Evolutionary conservation across 371 early-diverging fungal genomes (phyloP), one percentile per base, ranked within the genome.

Genomic region (Apophysomyces ossiformis): DNA sequence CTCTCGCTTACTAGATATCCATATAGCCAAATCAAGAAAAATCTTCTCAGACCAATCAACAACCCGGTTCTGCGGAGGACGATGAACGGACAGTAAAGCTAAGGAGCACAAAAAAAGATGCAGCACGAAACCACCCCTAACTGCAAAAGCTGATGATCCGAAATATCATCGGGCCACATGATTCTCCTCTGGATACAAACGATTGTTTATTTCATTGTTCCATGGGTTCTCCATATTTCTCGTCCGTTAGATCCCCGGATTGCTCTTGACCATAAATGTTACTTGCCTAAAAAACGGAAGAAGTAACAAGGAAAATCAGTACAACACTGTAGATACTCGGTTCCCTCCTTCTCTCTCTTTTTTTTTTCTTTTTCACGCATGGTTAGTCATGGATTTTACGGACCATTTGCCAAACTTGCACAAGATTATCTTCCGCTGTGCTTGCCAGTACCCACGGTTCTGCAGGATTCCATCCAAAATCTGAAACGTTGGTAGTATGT

Each of bases 361-460:
- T 26, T 26, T 26, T 26, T 26, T 26, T 26, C 16, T 21, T n/a
- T 50, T 21, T 16, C 11, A 9, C 21, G 1, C 16, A 21, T 50
- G 4, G 21, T 18, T 5, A 50, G 54, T 50, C 54, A 50, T 50
- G 54, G 35, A 50, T 50, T 1, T 50, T 50, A 50, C 54, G 26
- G 35, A 89, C 96, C 90, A 96, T 95, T 79, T 96, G 96, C 99
- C 99, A 99, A 3, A 98, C 91, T 86, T 99, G 98, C 54, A 95
- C 86, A 45, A 97, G 89, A 76, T 98, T 98, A 69, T 98, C 98
- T 75, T 98, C 97, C 16, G 96, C 97, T 2, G 95, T 91, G 59
- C 91, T 92, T 67, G 93, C 92, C 64, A 99, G 81, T 44, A 95
- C 95, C 96, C 96, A 99, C 36, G 95, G 96, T 64, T 93, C 94